Base-by-base conservation (phyloP, 768 basidiomycete species). In the Leccinum truebloodii region DNA sequence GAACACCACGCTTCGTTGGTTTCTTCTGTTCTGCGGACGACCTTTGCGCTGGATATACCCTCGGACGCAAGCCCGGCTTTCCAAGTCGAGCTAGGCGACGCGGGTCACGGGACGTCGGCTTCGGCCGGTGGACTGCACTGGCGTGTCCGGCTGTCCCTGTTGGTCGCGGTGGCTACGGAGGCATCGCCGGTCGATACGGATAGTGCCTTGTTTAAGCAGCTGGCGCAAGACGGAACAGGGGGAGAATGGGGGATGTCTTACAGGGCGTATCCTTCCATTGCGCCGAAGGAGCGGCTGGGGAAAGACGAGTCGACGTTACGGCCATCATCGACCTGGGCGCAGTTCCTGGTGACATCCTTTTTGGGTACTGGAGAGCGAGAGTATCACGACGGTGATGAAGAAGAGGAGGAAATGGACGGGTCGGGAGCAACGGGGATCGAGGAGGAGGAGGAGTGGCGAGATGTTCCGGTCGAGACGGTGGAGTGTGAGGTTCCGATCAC, bases 401-500 rank as follows among this genome's bases (percentile, higher is more conserved):
- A 71, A 44, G 73, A 64, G 1, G 74, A 69, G 12, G 66, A 62
- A 20, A 20, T 12, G 44, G 65, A 63, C n/a, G 71, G 75, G 52
- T 79, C 81, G 4, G 80, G 9, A 16, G 9, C 24, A 8, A 83
- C 77, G 72, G 81, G 77, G 5, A 84, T 82, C 0, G 76, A 75
- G n/a, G 84, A 86, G 60, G 80, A 78, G 8, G 80, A 78, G 6
- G 86, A 79, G 1, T 94, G 90, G 92, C 68, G 68, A 57, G 86
- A 87, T 60, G 82, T 90, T 12, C 78, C 73, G 68, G 81, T 89
- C 26, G 95, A 98, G 81, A 91, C 88, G 60, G 94, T 98, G 18
- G 96, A 97, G 73, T 97, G 95, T 68, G 92, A 95, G 72, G 90
- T 98, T 48, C 92, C 93, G 20, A 84, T 98, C 59, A 85, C 75